Evolutionary conservation across 2,329 filamentous ascomycete species (phyloP), one percentile per base, ranked within the genome.

Genomic region (Lachnellula willkommii): DNA sequence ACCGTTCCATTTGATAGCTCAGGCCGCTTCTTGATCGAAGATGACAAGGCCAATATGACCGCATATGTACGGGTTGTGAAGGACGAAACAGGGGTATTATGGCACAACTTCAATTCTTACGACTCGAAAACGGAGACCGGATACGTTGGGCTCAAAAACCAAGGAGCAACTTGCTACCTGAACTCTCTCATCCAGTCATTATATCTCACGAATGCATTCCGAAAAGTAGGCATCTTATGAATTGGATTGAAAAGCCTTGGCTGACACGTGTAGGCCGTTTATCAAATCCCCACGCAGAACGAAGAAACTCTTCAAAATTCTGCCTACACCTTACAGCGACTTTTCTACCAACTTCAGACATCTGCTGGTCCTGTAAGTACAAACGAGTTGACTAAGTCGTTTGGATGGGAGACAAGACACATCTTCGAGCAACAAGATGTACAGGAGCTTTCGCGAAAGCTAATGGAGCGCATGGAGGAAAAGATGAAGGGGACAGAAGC

Each of bases 341-440:
- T 99, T 15, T 99, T 99, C 73, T 97, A 96, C 69, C 89, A 92
- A 64, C 79, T 99, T 20, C 94, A 99, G 71, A 95, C 91, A 12
- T 93, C 87, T 40, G 85, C 86, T 51, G 76, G 79, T 37, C 90
- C 95, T 1, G 93, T 99, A 2, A 83, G 89, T 40, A 99, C 94
- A 1, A 91, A 88, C 51, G 94, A 99, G 69, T 81, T 99, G 40
- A 99, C 94, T 6, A 89, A 90, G 63, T 97, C 94, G 0, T 99
- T 99, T 71, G 94, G 94, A 24, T 99, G 94, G 94, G 93, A 99
- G 67, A 95, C 93, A 2, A 84, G 91, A 62, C 93, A 99, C 69
- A 96, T 97, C 52, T 99, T 99, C 66, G 93, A 97, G 74, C 94
- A 99, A 71, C 94, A 99, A 72, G 94, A 99, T 73, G 94, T 99